Base-by-base conservation (phyloP, 2,329 filamentous ascomycete species). In the Microdochium bolleyi region DNA sequence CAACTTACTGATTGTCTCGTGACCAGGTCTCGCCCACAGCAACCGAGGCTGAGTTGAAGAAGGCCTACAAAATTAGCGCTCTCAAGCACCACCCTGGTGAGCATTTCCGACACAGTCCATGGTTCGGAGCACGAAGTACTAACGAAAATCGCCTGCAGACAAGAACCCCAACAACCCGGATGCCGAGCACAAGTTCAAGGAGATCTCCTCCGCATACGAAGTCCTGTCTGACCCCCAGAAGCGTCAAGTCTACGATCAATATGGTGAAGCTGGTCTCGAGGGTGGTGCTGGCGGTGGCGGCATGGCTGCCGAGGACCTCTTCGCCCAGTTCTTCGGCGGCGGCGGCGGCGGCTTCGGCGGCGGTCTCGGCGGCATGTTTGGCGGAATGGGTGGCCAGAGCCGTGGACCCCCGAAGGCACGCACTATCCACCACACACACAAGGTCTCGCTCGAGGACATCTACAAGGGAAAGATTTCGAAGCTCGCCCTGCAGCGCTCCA, bases 381-480 rank as follows among this genome's bases (percentile, higher is more conserved):
- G 87, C 57, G 81, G 75, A 30, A 84, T 85, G 62, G 87, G 88
- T 61, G 88, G 89, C 80, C 84, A 85, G 62, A 84, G 88, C 52
- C 83, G 84, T 53, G 92, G 92, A 19, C 92, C 92, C 30, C 77
- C 80, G 56, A 86, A 99, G 80, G 92, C 94, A 49, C 87, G 94
- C 61, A 96, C 92, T 54, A 99, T 99, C 63, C 89, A 95, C 73
- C 94, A 99, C 76, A 92, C 94, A 50, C 94, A 97, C 85, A 96
- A 96, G 75, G 94, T 99, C 56, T 92, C 90, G 13, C 83, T 99
- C 51, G 94, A 99, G 74, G 94, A 99, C 63, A 91, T 99, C 68
- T 99, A 99, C 82, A 87, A 89, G 58, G 94, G 94, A 68, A 99
- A 99, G 80, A 84, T 96, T 57, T 97, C 92, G 53, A 99, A 99